Conservation (phyloP, 495 filamentous ascomycete genomes). For the Parathielavia appendiculata region DNA sequence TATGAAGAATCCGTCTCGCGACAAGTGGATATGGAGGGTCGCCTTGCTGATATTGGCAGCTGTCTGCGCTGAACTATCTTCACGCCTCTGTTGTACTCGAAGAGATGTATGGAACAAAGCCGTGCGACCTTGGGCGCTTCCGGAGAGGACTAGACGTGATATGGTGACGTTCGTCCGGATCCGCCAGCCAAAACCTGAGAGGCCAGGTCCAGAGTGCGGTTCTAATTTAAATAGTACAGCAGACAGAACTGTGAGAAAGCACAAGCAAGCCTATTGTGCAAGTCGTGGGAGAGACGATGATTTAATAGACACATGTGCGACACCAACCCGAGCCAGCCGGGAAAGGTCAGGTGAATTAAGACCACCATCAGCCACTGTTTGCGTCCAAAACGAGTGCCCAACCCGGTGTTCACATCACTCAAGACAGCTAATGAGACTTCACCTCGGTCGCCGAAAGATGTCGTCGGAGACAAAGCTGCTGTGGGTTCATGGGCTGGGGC, state of each 20-base stretch:
- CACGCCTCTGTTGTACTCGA: not conserved
- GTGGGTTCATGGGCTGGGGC: not conserved
- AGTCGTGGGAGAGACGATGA: not conserved
- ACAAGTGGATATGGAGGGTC: not conserved
- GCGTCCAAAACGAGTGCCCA: not conserved
- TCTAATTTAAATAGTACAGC: not conserved
- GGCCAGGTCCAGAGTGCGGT: not conserved
- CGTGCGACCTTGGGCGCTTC: not conserved
- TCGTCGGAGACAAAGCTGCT: not conserved
- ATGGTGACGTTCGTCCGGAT: not conserved
- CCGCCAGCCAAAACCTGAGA: not conserved
- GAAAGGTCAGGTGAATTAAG: no score
- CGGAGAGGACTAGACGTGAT: not conserved
- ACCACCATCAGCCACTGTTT: no score
- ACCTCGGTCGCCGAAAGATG: no score
- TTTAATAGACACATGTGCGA: not conserved
- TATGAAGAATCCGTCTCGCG: no score
- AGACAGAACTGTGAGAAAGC: not conserved
- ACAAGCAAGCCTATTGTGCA: not conserved
- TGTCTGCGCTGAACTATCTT: not conserved
- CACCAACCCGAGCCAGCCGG: no score
- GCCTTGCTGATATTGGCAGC: not conserved
- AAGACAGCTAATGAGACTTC: not conserved
- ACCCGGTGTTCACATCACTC: not conserved
- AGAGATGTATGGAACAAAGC: not conserved